phyloP scores from a whole-genome alignment of 2,329 filamentous ascomycete species.

The Nothophoma quercina region DNA sequence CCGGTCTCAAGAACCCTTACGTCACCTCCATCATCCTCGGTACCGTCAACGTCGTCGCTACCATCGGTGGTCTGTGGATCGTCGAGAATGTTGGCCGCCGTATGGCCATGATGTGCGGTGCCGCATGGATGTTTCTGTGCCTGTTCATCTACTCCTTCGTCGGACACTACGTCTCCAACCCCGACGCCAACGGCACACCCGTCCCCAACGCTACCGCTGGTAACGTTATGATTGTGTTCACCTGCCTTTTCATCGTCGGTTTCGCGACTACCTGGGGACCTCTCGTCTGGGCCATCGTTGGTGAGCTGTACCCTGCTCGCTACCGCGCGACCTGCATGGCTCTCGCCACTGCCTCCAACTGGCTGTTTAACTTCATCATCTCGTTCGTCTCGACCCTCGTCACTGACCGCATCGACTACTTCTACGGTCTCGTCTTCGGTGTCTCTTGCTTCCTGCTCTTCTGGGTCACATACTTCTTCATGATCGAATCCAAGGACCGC shows the following conservation, averaged over 20 bases:
- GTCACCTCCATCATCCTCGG: slow-evolving; percentile 59
- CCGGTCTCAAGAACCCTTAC: slow-evolving; percentile 53
- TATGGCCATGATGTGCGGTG: slow-evolving; percentile 56
- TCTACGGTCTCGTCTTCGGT: slow-evolving; percentile 79
- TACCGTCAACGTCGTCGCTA: slow-evolving; percentile 59
- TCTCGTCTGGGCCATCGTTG: slow-evolving; percentile 74
- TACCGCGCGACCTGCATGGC: slow-evolving; percentile 57
- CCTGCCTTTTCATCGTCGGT: slow-evolving; percentile 71
- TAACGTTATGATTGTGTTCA: slow-evolving; percentile 71
- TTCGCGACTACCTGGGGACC: slow-evolving; percentile 76
- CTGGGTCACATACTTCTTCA: slow-evolving; percentile 77
- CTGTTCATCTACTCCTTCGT: slow-evolving; percentile 64
- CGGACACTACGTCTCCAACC: slow-evolving; percentile 50
- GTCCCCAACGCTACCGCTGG: slow-evolving; percentile 56
- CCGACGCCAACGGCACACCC: slow-evolving; percentile 41
- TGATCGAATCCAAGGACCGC: slow-evolving; percentile 76
- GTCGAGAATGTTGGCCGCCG: slow-evolving; percentile 58
- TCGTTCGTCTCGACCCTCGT: slow-evolving; percentile 84
- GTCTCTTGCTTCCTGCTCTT: slow-evolving; percentile 71
- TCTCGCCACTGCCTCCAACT: slow-evolving; percentile 54
- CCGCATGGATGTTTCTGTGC: slow-evolving; percentile 61
- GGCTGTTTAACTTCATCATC: slow-evolving; percentile 56
- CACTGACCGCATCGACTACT: slow-evolving; percentile 72
- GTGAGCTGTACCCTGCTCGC: slow-evolving; percentile 71
- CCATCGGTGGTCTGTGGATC: slow-evolving; percentile 55